A percentile compares a stretch with the other conserved stretches of the same genome.
Conservation (phyloP, 164 flowering plant genomes). For the Stephania cephalantha region DNA sequence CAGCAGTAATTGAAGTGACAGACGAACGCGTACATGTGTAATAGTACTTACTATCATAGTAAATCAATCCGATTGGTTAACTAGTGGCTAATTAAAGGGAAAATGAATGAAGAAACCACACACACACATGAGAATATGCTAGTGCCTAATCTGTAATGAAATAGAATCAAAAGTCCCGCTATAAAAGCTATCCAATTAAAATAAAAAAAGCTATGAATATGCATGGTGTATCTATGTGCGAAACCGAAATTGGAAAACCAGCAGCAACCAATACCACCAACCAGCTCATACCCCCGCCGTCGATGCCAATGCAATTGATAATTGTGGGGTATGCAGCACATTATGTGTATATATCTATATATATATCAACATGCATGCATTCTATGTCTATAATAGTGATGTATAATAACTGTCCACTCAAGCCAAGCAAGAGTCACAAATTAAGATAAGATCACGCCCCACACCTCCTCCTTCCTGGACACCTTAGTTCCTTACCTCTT, state of each 20-base stretch:
- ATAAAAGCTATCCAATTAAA: background rate
- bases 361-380: background rate
- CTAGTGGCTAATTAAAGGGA: background rate
- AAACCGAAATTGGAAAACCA: background rate
- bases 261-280: conserved; percentile 1
- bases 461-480: background rate
- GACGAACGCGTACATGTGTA: too few relatives aligned
- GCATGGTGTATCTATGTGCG: background rate
- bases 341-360: too few relatives aligned
- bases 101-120: background rate
- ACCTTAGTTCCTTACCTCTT: background rate
- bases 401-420: background rate
- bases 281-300: background rate
- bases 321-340: background rate
- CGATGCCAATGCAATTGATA: background rate
- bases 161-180: background rate
- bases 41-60: too few relatives aligned
- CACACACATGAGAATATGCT: background rate
- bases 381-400: too few relatives aligned
- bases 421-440: background rate
- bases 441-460: background rate
- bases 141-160: background rate
- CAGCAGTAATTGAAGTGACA: too few relatives aligned
- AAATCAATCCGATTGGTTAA: too few relatives aligned
- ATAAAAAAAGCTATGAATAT: background rate